Conservation (phyloP, 2,329 filamentous ascomycete genomes). For the Parafenestella ontariensis region DNA sequence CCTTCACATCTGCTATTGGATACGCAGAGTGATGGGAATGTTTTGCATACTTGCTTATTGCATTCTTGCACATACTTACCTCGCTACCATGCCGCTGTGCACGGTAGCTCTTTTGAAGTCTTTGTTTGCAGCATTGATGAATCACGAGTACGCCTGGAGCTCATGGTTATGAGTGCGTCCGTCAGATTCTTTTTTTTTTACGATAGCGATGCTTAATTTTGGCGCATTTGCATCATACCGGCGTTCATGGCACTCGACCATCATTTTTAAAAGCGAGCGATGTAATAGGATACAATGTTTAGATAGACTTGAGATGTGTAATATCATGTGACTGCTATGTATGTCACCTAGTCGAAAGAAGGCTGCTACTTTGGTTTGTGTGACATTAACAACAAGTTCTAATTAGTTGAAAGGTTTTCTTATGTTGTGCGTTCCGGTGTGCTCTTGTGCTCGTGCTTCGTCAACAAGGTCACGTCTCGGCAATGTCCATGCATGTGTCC, state of each 20-base stretch:
- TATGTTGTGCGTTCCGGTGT: too few species aligned
- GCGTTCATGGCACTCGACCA: neutral
- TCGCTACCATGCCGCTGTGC: neutral
- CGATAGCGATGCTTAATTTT: neutral
- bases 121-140: neutral
- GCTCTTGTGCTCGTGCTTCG: too few species aligned
- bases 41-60: neutral
- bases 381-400: neutral
- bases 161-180: neutral
- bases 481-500: too few species aligned
- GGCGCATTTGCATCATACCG: slow-evolving; percentile 1
- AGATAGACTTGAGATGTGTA: slow-evolving; percentile 1
- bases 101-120: neutral
- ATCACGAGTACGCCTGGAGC: neutral
- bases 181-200: neutral
- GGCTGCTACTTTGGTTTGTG: neutral
- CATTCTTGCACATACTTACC: neutral
- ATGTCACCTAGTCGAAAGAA: neutral
- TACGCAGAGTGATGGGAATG: neutral
- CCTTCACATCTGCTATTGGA: neutral
- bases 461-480: too few species aligned
- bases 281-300: neutral
- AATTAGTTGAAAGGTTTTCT: neutral
- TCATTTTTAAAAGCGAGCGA: neutral
- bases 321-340: neutral